Conservation (phyloP, 768 basidiomycete species). For the Trametes sanguinea region DNA sequence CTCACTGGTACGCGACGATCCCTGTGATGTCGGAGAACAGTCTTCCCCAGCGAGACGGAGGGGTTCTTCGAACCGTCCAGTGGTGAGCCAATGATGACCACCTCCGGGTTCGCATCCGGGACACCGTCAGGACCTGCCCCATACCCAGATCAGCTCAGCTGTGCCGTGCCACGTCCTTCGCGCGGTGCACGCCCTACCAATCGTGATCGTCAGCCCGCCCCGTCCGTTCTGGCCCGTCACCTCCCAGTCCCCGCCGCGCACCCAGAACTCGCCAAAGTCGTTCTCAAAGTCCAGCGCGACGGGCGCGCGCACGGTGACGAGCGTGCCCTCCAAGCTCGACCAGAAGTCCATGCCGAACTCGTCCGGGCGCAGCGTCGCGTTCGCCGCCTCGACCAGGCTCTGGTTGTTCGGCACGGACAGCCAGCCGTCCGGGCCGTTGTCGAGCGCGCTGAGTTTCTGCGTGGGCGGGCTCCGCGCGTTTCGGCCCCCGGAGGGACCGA, state of each 20-base stretch:
- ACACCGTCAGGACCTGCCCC: conserved; percentile 47
- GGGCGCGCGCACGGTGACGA: conserved; percentile 54
- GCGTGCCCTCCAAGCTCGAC: conserved; percentile 59
- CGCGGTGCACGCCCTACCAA: conserved; percentile 37
- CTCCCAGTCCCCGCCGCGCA: conserved; percentile 56
- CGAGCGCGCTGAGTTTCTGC: conserved; percentile 48
- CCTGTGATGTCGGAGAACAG: conserved; percentile 55
- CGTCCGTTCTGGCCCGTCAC: conserved; percentile 55
- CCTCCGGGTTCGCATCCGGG: conserved; percentile 61
- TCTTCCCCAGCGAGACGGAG: conserved; percentile 48
- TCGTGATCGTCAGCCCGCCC: conserved; percentile 55
- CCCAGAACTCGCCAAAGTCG: conserved; percentile 58
- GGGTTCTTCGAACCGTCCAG: conserved; percentile 58
- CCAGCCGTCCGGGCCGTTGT: conserved; percentile 54
- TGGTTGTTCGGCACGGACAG: conserved; percentile 57
- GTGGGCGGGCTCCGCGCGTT: conserved; percentile 53
- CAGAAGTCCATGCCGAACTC: conserved; percentile 64
- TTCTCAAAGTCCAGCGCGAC: conserved; percentile 51
- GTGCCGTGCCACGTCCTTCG: no score
- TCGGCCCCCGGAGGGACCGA: conserved; percentile 36
- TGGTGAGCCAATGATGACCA: conserved; percentile 53
- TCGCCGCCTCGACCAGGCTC: conserved; percentile 44
- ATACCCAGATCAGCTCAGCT: background rate
- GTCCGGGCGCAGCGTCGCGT: conserved; percentile 50
- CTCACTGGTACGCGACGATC: conserved; percentile 53